Evolutionary conservation across 805 yeast species (phyloP).

Genomic region (Alloascoidea africana): DNA sequence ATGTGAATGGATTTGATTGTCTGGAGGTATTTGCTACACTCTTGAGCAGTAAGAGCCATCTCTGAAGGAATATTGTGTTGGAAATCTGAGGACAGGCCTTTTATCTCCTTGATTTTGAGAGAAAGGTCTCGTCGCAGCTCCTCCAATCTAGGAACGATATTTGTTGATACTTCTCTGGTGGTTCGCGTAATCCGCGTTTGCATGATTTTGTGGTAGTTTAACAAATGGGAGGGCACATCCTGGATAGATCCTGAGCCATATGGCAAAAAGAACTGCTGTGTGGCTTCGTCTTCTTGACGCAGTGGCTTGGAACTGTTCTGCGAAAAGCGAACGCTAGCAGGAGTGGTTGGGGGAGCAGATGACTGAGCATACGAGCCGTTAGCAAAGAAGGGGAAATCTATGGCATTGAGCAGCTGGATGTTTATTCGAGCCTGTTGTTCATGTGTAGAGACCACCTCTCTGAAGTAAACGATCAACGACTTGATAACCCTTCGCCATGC

Average conservation of each 20-base stretch:
- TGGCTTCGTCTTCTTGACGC: conserved; percentile 18
- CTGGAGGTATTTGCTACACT: conserved; percentile 33
- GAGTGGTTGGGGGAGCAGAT: background rate
- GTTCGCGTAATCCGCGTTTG: conserved; percentile 33
- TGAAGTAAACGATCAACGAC: conserved; percentile 58
- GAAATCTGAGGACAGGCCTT: conserved; percentile 58
- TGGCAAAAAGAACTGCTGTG: conserved; percentile 33
- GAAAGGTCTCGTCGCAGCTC: conserved; percentile 50
- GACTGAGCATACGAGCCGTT: conserved; percentile 9
- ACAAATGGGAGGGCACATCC: conserved; percentile 38
- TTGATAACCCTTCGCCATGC: conserved; percentile 77
- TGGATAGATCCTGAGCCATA: conserved; percentile 44
- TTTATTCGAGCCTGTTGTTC: conserved; percentile 84
- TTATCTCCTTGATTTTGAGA: conserved; percentile 67
- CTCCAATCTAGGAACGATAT: conserved; percentile 40
- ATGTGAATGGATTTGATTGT: conserved; percentile 45
- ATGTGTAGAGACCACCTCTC: conserved; percentile 70
- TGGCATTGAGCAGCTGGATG: conserved; percentile 65
- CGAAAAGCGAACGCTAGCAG: background rate
- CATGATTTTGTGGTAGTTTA: conserved; percentile 32
- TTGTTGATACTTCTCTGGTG: conserved; percentile 36
- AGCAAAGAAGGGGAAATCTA: conserved; percentile 35
- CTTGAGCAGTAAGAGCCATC: conserved; percentile 41
- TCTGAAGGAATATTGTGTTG: conserved; percentile 50
- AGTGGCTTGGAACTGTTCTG: conserved; percentile 5